Evolutionary conservation across 768 basidiomycete species (phyloP), one percentile per base, ranked within the genome.

Genomic region (Tricholomella constricta): DNA sequence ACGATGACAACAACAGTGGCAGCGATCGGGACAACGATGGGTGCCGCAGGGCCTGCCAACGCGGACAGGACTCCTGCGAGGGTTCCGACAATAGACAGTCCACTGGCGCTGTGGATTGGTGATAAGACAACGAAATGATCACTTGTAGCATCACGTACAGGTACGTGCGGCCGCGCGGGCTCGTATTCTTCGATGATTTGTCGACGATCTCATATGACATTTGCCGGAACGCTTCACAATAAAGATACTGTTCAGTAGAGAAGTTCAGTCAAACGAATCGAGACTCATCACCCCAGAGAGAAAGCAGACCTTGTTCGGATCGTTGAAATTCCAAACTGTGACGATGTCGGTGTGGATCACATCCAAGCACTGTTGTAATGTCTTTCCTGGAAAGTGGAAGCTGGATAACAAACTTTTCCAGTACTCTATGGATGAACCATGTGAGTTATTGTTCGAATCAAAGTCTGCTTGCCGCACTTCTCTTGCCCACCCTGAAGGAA

Each of bases 291-390:
- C 40, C 15, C 29, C 5, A 42, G n/a, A 12, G 8, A 25, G 22
- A 37, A 26, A 14, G 17, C 62, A 12, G 19, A 61, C 65, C 20
- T 45, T 51, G 1, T 63, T 31, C 3, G 62, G 62, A 51, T 68
- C 65, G n/a, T 59, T 34, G 45, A 68, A 62, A 22, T 57, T 54
- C 67, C 67, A 68, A 37, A 58, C 56, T 14, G 47, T 35, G 34
- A 63, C 48, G 29, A 66, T 67, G 23, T 68, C 67, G 2, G 52
- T 12, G 35, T 67, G 66, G 15, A 67, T 61, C 1, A 56, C 56
- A 36, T 55, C 54, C 12, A 67, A 48, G 52, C 64, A 67, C 15
- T 58, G 45, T 27, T 51, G 44, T 9, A 67, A 46, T 2, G 48
- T 58, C 45, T 48, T 51, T 12, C 60, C 60, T 7, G 48, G 32